Evolutionary conservation across 1,139 yeast species (phyloP).

Genomic region (Lizanozyma gosingica): DNA sequence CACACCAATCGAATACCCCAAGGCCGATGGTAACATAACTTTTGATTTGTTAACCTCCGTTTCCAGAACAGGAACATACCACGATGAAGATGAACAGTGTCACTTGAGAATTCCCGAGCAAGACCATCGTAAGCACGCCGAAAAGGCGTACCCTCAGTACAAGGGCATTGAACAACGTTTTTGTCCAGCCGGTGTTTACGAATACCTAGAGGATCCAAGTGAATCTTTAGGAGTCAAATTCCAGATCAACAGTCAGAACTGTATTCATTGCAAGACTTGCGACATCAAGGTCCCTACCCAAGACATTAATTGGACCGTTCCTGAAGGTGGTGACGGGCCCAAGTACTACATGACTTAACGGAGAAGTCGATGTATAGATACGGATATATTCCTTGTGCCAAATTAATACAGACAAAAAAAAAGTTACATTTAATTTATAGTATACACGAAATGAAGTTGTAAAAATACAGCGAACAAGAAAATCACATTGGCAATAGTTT

Average conservation of each 20-base stretch:
- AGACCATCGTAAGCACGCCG: slow-evolving; percentile 60
- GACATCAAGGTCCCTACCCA: slow-evolving; percentile 94
- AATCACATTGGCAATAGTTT: not conserved
- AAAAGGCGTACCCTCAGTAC: slow-evolving; percentile 59
- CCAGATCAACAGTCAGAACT: slow-evolving; percentile 91
- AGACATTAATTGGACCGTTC: slow-evolving; percentile 91
- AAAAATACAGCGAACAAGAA: not conserved
- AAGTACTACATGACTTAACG: slow-evolving; percentile 69
- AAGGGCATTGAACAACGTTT: slow-evolving; percentile 85
- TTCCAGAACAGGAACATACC: slow-evolving; percentile 91
- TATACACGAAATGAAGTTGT: not conserved
- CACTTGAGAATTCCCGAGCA: slow-evolving; percentile 77
- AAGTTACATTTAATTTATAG: not conserved
- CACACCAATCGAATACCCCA: slow-evolving; percentile 76
- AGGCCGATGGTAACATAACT: slow-evolving; percentile 85
- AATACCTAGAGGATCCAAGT: slow-evolving; percentile 65
- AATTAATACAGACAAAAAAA: not conserved
- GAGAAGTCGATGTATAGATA: no score
- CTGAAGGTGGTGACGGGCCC: slow-evolving; percentile 99
- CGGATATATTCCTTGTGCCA: not conserved
- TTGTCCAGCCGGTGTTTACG: slow-evolving; percentile 98
- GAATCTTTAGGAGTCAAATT: slow-evolving; percentile 63
- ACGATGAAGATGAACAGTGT: slow-evolving; percentile 87
- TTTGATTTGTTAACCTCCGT: slow-evolving; percentile 90
- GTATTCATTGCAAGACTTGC: slow-evolving; percentile 97